Conservation (phyloP, 306 rosid species). For the Corylus heterophylla region DNA sequence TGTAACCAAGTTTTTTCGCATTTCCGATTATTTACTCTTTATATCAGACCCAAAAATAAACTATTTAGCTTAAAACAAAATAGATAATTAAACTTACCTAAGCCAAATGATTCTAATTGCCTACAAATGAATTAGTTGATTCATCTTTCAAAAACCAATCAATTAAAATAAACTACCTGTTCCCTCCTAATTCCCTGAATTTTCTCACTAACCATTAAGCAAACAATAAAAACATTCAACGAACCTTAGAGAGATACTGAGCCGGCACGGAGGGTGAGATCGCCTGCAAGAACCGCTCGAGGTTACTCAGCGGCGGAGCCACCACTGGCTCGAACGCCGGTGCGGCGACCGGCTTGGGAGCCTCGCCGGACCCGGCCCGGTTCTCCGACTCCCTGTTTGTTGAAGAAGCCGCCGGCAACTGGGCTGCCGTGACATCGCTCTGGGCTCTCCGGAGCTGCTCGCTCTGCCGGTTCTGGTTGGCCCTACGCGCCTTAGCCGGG, state of each 20-base stretch:
- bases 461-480: constrained; percentile 37
- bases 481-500: constrained; percentile 52
- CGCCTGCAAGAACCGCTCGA: constrained; percentile 68
- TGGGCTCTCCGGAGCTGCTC: constrained; percentile 54
- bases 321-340: constrained; percentile 37
- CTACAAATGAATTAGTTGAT: background rate
- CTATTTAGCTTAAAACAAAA: background rate
- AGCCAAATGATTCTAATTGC: background rate
- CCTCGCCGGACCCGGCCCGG: constrained; percentile 38
- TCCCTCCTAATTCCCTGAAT: background rate
- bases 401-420: constrained; percentile 20
- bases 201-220: background rate
- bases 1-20: background rate
- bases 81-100: background rate
- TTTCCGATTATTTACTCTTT: background rate
- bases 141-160: background rate
- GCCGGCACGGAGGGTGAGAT: constrained; percentile 69
- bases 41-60: background rate
- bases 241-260: constrained; percentile 65
- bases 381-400: constrained; percentile 41
- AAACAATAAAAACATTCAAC: constrained; percentile 3
- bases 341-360: constrained; percentile 28
- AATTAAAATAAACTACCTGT: too few species aligned
- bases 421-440: constrained; percentile 48
- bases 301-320: constrained; percentile 51